phyloP scores from a whole-genome alignment of 805 yeast genomes.

The Sugiyamaella floridensis region DNA sequence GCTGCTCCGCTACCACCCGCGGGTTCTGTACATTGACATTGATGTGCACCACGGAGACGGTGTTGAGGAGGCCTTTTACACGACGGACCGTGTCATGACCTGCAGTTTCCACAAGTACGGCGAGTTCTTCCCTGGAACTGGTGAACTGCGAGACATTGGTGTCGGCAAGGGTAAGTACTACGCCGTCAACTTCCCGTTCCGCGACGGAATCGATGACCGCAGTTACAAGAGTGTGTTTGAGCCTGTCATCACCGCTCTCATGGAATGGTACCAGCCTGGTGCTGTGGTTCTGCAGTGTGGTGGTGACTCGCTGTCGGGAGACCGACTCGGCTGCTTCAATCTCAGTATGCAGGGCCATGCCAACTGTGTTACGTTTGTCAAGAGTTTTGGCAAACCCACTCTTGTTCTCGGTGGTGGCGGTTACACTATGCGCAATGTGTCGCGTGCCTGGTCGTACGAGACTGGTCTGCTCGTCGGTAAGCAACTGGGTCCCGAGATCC shows the following conservation, averaged over 20 bases:
- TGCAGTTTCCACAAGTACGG: slow-evolving; percentile 95
- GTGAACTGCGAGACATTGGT: slow-evolving; percentile 83
- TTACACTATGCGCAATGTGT: slow-evolving; percentile 91
- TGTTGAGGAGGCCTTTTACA: slow-evolving; percentile 93
- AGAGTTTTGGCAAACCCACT: slow-evolving; percentile 84
- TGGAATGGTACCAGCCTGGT: slow-evolving; percentile 86
- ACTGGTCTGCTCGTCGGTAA: slow-evolving; percentile 71
- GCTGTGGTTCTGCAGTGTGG: slow-evolving; percentile 96
- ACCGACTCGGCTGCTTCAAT: slow-evolving; percentile 89
- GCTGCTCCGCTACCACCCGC: slow-evolving; percentile 77
- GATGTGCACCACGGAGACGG: slow-evolving; percentile 98
- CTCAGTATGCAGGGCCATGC: slow-evolving; percentile 90
- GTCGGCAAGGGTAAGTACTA: slow-evolving; percentile 83
- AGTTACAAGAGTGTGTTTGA: slow-evolving; percentile 72
- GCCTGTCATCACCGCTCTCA: slow-evolving; percentile 70
- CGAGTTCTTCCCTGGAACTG: slow-evolving; percentile 96
- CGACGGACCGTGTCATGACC: slow-evolving; percentile 94
- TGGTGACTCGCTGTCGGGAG: slow-evolving; percentile 91
- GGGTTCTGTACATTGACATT: slow-evolving; percentile 88
- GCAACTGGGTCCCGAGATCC: slow-evolving; percentile 48
- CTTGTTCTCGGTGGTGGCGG: slow-evolving; percentile 97
- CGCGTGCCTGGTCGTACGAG: slow-evolving; percentile 93
- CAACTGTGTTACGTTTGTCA: slow-evolving; percentile 84
- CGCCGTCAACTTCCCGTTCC: slow-evolving; percentile 83
- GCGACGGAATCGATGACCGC: slow-evolving; percentile 94